These are phyloP conservation scores for Acanthamoeba lenticulata DNA, from an alignment of 208 protist species.

Conservation along the genomic window DNA sequence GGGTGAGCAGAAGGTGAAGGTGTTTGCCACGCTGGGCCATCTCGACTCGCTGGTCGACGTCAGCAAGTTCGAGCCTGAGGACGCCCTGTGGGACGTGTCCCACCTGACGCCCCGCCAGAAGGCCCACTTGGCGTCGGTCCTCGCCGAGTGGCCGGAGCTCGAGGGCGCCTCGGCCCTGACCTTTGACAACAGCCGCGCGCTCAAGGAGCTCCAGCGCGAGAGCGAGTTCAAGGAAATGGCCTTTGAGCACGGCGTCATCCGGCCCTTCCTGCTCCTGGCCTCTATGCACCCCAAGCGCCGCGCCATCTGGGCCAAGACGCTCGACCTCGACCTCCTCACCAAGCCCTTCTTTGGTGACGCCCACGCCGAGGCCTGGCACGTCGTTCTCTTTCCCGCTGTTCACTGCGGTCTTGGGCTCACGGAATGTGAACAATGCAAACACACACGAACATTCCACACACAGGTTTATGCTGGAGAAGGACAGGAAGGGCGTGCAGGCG, in stretches of 20 bases:
- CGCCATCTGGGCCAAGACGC: neutral
- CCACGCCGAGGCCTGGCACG: neutral
- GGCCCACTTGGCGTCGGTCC: neutral
- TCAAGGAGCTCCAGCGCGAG: neutral
- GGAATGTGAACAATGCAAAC: too few species aligned
- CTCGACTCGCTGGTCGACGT: neutral
- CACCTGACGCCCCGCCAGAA: neutral
- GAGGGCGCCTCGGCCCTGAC: neutral
- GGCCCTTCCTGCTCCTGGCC: constrained; percentile 10
- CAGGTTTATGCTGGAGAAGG: constrained; percentile 3
- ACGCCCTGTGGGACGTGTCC: neutral
- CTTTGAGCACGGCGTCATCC: neutral
- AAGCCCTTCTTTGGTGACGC: neutral
- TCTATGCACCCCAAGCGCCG: neutral
- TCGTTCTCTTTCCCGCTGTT: neutral
- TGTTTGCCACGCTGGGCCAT: neutral
- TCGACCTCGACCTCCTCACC: neutral
- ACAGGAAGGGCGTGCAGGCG: neutral
- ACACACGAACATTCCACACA: too few species aligned
- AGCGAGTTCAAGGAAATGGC: neutral
- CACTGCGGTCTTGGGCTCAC: too few species aligned
- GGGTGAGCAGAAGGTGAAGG: neutral
- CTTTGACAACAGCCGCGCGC: neutral
- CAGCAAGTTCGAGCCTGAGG: neutral
- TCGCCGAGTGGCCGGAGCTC: neutral